A percentile compares a stretch with the other conserved stretches of the same genome.
Evolutionary conservation across 345 rosid species (phyloP).

Genomic region (Bruguiera sexangula): DNA sequence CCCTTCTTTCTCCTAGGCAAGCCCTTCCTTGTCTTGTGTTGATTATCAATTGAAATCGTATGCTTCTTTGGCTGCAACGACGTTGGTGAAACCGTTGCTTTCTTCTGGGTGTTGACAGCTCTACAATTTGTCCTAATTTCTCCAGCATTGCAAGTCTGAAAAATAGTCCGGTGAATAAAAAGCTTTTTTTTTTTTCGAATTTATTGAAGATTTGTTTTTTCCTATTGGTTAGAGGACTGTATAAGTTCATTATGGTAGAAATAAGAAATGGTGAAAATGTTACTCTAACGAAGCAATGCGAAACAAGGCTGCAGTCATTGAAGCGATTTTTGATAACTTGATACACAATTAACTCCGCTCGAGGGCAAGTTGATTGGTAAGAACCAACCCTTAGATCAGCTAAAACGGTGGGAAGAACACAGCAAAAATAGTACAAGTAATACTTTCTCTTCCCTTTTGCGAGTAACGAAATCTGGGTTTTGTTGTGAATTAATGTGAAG

Average conservation of each 20-base stretch:
- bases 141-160: constrained; percentile 34
- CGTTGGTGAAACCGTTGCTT: neutral
- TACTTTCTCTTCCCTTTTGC: neutral
- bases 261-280: constrained; percentile 2
- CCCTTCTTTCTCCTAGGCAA: no score
- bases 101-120: constrained; percentile 32
- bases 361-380: constrained; percentile 55
- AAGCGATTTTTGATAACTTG: constrained; percentile 40
- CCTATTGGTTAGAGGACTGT: no score
- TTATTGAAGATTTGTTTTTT: no score
- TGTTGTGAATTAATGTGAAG: no score
- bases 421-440: constrained; percentile 20
- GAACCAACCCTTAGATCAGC: constrained; percentile 54
- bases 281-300: constrained; percentile 74
- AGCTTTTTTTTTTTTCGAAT: no score
- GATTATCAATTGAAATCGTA: neutral
- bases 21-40: no score
- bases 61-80: neutral
- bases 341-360: constrained; percentile 53
- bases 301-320: constrained; percentile 54
- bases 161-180: no score
- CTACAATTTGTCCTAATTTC: constrained; percentile 62
- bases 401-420: constrained; percentile 32
- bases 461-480: no score
- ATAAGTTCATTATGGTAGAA: neutral